Evolutionary conservation across 1,139 yeast genomes (phyloP), one percentile per base, ranked within the genome.

Genomic region (Geotrichum siamense): DNA sequence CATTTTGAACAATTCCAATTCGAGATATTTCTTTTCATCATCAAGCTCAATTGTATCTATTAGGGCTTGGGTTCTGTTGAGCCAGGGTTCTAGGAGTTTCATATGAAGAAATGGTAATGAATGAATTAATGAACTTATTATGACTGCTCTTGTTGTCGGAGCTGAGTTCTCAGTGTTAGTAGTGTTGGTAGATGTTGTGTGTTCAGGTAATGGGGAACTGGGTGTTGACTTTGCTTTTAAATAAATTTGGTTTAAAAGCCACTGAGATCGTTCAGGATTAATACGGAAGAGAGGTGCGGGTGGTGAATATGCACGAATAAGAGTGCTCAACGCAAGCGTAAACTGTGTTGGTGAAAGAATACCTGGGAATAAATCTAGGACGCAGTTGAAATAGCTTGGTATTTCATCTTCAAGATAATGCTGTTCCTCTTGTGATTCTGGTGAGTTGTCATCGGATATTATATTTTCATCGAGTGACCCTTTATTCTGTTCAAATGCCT

Each of bases 291-390:
- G 17, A 1, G 68, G 59, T 0, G 75, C 70, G 6, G 69, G 68
- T 0, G 77, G 71, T 23, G 76, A 63, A 2, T 75, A 64, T 16
- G 74, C 70, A 43, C 71, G 70, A 0, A 83, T 76, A 31, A 80
- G 60, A 0, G 81, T 71, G 51, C 74, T 78, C 19, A 78, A 61
- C 0, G 85, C 85, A 17, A 79, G 68, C 36, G 70, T 67, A 26
- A 79, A 63, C 56, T 83, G 93, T 13, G 63, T 60, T 2, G 79
- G 62, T 0, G 86, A 76, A 23, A 83, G 56, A 3, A 70, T 57
- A 0, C 52, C 48, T 0, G 93, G 93, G 53, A 78, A 82, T 48
- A 82, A 82, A 2, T 55, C 49, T 3, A 71, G 53, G 13, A 69
- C 58, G 1, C 45, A 34, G n/a, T 55, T 53, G 16, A 55, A 51